These are phyloP conservation scores for Benincasa hispida DNA, from an alignment of 306 rosid genomes.

Conservation along the genomic window DNA sequence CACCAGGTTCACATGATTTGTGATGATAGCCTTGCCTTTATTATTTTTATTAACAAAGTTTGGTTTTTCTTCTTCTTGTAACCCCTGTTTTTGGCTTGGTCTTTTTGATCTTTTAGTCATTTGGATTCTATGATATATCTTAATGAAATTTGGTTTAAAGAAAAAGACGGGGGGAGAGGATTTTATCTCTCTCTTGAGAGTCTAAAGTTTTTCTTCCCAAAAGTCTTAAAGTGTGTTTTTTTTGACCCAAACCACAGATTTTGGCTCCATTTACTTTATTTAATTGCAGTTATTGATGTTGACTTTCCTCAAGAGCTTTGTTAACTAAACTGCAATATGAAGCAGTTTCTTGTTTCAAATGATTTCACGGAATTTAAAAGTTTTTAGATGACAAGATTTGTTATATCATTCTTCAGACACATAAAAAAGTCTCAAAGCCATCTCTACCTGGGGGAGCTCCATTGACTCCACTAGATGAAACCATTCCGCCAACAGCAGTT, in stretches of 20 bases:
- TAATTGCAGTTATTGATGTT: background rate
- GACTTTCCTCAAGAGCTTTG: background rate
- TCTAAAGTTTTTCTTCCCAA: background rate
- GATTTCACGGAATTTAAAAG: background rate
- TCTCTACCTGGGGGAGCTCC: constrained; percentile 18
- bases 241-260: background rate
- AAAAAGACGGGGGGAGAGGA: background rate
- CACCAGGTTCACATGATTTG: background rate
- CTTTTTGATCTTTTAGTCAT: background rate
- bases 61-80: background rate
- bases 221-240: background rate
- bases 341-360: background rate
- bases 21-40: background rate
- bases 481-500: constrained; percentile 21
- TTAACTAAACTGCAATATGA: background rate
- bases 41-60: background rate
- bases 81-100: background rate
- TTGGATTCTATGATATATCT: background rate
- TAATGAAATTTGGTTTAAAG: background rate
- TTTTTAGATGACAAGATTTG: background rate
- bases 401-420: constrained; percentile 39
- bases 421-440: constrained; percentile 37
- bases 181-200: background rate
- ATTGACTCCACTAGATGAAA: constrained; percentile 23
- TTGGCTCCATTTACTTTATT: background rate